Evolutionary conservation across 164 flowering plant species (phyloP), one percentile per base, ranked within the genome.

Genomic region (Tetracentron sinense): DNA sequence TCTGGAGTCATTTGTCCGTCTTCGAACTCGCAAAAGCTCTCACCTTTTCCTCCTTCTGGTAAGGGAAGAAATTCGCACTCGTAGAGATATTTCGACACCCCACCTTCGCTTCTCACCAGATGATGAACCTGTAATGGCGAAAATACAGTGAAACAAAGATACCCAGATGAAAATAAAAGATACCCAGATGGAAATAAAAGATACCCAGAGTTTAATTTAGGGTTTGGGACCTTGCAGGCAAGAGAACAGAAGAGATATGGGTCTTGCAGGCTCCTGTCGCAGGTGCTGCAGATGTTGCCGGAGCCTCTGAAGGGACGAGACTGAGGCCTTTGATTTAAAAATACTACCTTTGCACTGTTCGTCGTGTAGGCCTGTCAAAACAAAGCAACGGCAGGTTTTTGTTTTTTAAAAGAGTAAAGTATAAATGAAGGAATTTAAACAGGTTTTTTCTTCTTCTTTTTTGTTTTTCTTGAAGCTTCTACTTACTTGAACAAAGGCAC

Each of bases 311-410:
- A 69, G 0, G 54, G 58, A 1, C 77, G 64, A 10, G 59, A 25
- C 42, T 28, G 19, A 3, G 77, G 74, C 54, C 77, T 69, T 20
- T 69, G 56, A 2, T 62, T 74, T 31, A 74, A 27, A 44, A 65
- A 69, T 29, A 69, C 71, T 54, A 74, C 77, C 58, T 74, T 69
- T 27, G 77, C 74, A 47, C 65, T 70, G 52, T 74, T 74, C 26
- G 70, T 70, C 3, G 63, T 69, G 62, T 74, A 74, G 11, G 70
- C 47, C 74, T 74, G 64, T 22, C 55, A 29, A 46, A n/a, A 15
- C 51, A 63, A 15, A 22, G 6, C 25, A 61, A 28, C 15, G 4
- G 7, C 42, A 28, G 44, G n/a, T 16, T 14, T 29, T 14, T 11
- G 14, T 29, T 29, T 11, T 25, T 22, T 17, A 11, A 58, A 25